Evolutionary conservation across 768 basidiomycete genomes (phyloP).

Genomic region (Leucocoprinus birnbaumii): DNA sequence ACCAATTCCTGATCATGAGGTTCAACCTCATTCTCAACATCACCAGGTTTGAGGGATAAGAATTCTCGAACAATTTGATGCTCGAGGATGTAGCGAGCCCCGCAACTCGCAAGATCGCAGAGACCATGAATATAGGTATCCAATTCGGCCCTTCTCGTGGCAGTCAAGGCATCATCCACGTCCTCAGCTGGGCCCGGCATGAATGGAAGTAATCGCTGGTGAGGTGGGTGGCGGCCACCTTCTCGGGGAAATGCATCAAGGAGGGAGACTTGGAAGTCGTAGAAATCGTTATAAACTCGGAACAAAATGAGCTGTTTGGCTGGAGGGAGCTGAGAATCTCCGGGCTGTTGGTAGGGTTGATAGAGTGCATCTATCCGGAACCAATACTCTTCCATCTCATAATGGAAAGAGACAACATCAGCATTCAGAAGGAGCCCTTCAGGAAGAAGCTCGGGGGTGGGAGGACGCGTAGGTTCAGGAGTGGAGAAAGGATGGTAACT

Average conservation of each 20-base stretch:
- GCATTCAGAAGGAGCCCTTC: conserved; percentile 85
- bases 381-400: conserved; percentile 96
- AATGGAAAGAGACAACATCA: conserved; percentile 94
- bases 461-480: conserved; percentile 30
- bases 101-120: conserved; percentile 62
- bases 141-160: conserved; percentile 75
- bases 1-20: conserved; percentile 59
- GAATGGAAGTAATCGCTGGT: conserved; percentile 82
- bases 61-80: conserved; percentile 80
- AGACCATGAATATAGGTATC: conserved; percentile 86
- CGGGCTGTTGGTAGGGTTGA: conserved; percentile 73
- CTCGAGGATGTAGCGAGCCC: conserved; percentile 79
- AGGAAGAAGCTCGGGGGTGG: conserved; percentile 52
- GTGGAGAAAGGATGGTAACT: conserved; percentile 15
- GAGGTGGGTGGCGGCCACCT: conserved; percentile 72
- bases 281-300: conserved; percentile 96
- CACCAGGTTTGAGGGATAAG: conserved; percentile 82
- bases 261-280: conserved; percentile 91
- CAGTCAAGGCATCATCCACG: conserved; percentile 83
- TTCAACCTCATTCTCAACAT: conserved; percentile 68
- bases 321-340: conserved; percentile 52
- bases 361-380: conserved; percentile 91
- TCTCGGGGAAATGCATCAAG: conserved; percentile 87
- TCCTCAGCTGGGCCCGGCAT: conserved; percentile 94
- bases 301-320: conserved; percentile 85